Base-by-base conservation (phyloP, 768 basidiomycete genomes). In the Dentipellis sp. region DNA sequence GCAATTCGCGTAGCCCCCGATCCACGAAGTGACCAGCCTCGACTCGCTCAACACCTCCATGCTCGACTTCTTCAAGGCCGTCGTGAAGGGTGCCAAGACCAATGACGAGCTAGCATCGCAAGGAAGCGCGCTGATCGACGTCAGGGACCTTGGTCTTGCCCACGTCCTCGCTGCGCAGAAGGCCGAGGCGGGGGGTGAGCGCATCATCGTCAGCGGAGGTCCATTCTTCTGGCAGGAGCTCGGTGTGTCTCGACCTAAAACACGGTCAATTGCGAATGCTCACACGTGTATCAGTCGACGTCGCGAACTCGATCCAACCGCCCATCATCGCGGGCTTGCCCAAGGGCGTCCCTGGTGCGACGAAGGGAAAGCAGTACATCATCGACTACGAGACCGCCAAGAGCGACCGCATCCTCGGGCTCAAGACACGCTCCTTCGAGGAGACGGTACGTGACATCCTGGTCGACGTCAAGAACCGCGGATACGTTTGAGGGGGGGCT, bases 221-320 rank as follows among this genome's bases (percentile, higher is more conserved):
- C 34, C 19, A 22, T 56, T 38, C 23, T 17, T 40, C 39, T 56
- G 55, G 55, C 55, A 56, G 49, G 55, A 56, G 14, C 11, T 56
- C 49, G 7, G 54, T 55, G 14, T 7, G 54, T 47, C 16, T 55
- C 12, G 12, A 10, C 46, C 16, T 55, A 2, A 23, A 5, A 35
- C 14, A 29, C 6, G 10, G 12, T 48, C 6, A 14, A 52, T 12
- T 6, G 10, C 11, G 29, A 16, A 35, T 3, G 19, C 36, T 48
- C 38, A 21, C 37, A 5, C 7, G 37, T 8, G 8, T 19, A 14
- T 16, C 34, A 55, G 54, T 56, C 6, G 55, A 56, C 38, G 35
- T 50, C 35, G 55, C 55, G 38, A 50, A 56, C 40, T 1, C 49
- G 3, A 29, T 56, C 49, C 4, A 23, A 3, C 54, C 46, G 8